Percentiles rank a stretch among this genome's conserved stretches.
Conservation (phyloP, 257 asterid species). For the Mentha longifolia region DNA sequence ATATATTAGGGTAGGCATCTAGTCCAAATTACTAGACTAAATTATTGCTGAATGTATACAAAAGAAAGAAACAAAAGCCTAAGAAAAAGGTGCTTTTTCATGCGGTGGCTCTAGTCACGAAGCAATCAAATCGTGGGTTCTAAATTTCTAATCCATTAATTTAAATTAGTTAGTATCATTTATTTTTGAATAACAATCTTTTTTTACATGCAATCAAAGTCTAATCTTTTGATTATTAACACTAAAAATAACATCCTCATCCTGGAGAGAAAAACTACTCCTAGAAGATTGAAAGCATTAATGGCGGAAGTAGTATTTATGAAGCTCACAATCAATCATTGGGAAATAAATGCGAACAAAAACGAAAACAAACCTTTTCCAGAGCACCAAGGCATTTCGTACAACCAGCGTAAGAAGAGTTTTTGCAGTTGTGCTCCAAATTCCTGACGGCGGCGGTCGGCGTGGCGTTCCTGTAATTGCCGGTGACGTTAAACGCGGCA, state of each 20-base stretch:
- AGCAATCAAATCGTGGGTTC: slow-evolving; percentile 30
- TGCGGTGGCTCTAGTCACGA: slow-evolving; percentile 38
- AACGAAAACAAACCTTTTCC: slow-evolving; percentile 60
- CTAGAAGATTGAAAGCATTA: neutral
- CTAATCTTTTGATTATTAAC: too few relatives aligned
- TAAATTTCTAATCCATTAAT: slow-evolving; percentile 17
- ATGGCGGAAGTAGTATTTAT: slow-evolving; percentile 27
- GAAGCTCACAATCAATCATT: slow-evolving; percentile 33
- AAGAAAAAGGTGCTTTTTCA: slow-evolving; percentile 36
- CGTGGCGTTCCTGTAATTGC: slow-evolving; percentile 53
- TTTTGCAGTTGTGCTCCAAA: slow-evolving; percentile 74
- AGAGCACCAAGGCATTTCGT: slow-evolving; percentile 88
- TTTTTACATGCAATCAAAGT: too few relatives aligned
- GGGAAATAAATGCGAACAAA: slow-evolving; percentile 42
- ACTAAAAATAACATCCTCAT: too few relatives aligned
- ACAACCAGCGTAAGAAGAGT: slow-evolving; percentile 85
- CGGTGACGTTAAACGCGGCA: slow-evolving; percentile 78
- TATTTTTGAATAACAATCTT: neutral
- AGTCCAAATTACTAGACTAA: slow-evolving; percentile 2
- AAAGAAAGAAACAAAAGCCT: slow-evolving; percentile 28
- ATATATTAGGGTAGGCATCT: neutral
- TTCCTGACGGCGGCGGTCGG: slow-evolving; percentile 89
- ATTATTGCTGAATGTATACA: slow-evolving; percentile 16
- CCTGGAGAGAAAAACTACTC: neutral
- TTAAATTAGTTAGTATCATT: neutral